Conservation (phyloP, 2,329 filamentous ascomycete genomes). For the Curvularia sp. region DNA sequence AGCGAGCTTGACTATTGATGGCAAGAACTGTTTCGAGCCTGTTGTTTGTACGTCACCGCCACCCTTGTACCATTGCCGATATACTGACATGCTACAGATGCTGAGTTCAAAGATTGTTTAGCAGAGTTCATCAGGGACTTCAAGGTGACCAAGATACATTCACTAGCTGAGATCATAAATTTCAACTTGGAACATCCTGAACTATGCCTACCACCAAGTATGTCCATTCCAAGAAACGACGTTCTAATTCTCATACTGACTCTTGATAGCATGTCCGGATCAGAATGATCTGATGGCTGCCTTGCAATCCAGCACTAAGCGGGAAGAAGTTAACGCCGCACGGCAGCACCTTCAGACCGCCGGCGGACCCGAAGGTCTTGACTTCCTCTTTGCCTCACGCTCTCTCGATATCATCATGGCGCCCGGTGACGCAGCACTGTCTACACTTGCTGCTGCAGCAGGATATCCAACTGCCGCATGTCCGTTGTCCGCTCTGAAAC, state of each 20-base stretch:
- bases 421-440: constrained; percentile 47
- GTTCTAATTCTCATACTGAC: constrained; percentile 2
- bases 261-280: constrained; percentile 36
- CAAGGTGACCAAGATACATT: constrained; percentile 47
- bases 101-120: constrained; percentile 47
- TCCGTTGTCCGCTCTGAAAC: constrained; percentile 44
- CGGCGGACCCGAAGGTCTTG: constrained; percentile 44
- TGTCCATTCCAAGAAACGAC: not conserved
- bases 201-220: constrained; percentile 44
- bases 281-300: constrained; percentile 49
- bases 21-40: constrained; percentile 47
- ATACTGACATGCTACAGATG: constrained; percentile 32
- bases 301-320: constrained; percentile 33
- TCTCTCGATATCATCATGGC: constrained; percentile 46
- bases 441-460: constrained; percentile 46
- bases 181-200: constrained; percentile 50
- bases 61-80: too few species aligned
- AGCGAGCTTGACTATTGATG: constrained; percentile 40
- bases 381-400: constrained; percentile 40
- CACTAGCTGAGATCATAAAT: constrained; percentile 49
- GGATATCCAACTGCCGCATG: constrained; percentile 49
- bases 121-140: constrained; percentile 47
- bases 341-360: constrained; percentile 38
- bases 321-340: constrained; percentile 38
- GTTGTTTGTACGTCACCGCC: constrained; percentile 43